Evolutionary conservation across 768 basidiomycete species (phyloP), one percentile per base, ranked within the genome.

Genomic region (Tephrocybe sp.): DNA sequence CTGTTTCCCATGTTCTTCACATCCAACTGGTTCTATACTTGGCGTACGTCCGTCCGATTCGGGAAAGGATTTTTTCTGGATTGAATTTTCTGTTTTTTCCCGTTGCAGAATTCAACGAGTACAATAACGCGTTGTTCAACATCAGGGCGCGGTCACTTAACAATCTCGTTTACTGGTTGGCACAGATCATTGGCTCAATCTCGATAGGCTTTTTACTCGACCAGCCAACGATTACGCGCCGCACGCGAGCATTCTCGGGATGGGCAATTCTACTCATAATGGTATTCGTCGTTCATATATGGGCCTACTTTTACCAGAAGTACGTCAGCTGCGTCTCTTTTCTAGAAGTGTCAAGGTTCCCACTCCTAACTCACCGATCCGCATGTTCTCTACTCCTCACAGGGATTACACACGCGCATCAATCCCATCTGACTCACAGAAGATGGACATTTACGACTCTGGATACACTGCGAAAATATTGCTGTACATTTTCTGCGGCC

Each of bases 1-100:
- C 75, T 91, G 16, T 88, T 92, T 72, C 91, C 90, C 11, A 87
- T 91, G 84, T 91, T 91, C 67, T 80, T 90, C 47, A 80, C 86
- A 7, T 86, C 83, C 34, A 91, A 91, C 64, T 91, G 86, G 79
- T 90, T 90, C 68, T 90, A 90, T 61, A 84, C 88, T 2, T 91
- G 86, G 86, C 88, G 86, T 88, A 52, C 61, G 83, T 64, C n/a
- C 29, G 43, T 19, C 41, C 18, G 22, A 36, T 2, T 37, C 15
- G 27, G 34, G 25, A 18, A 48, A 23, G 39, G 44, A 29, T 37
- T 37, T 11, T 49, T 54, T 18, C 8, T n/a, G n/a, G 8, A 7
- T 3, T 39, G 22, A 30, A n/a, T n/a, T n/a, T 23, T n/a, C 29
- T 46, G 46, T 12, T 47, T 22, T 23, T 11, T 25, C 16, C 16